Percentiles rank a stretch among this genome's conserved stretches.
Conservation (phyloP, 2,329 filamentous ascomycete genomes). For the Graphium sp. region DNA sequence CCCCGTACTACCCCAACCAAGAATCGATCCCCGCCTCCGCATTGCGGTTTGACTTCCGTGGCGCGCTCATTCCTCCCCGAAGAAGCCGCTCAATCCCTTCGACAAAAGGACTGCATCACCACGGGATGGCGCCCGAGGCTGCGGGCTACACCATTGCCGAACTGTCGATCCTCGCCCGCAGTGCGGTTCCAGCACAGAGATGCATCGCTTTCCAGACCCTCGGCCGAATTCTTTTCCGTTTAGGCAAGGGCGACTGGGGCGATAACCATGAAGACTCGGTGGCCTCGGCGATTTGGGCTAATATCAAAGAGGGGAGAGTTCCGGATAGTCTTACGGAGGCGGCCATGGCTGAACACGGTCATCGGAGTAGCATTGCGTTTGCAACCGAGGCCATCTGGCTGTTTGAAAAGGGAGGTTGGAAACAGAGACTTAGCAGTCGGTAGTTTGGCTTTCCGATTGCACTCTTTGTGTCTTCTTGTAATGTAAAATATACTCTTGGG, state of each 20-base stretch:
- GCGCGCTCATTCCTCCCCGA: constrained; percentile 61
- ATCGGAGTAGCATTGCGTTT: constrained; percentile 68
- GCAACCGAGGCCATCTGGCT: constrained; percentile 84
- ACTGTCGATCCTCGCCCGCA: constrained; percentile 63
- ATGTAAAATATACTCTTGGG: too few species aligned
- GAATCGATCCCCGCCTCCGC: constrained; percentile 55
- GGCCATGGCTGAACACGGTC: constrained; percentile 49
- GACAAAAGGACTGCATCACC: constrained; percentile 76
- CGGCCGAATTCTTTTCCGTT: constrained; percentile 66
- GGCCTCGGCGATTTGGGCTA: constrained; percentile 68
- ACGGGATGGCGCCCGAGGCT: constrained; percentile 79
- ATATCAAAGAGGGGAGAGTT: constrained; percentile 59
- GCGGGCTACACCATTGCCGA: constrained; percentile 90
- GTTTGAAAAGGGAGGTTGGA: constrained; percentile 57
- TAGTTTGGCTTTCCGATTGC: too few species aligned
- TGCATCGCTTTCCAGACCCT: constrained; percentile 87
- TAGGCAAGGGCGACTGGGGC: constrained; percentile 59
- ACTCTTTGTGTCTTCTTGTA: too few species aligned
- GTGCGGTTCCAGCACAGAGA: constrained; percentile 68
- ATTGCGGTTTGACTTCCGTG: constrained; percentile 79
- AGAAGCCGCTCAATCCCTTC: constrained; percentile 58
- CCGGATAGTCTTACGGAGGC: constrained; percentile 65
- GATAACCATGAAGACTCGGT: constrained; percentile 39
- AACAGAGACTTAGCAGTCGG: constrained; percentile 40
- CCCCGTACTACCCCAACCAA: constrained; percentile 68